Evolutionary conservation across 176 grass and related monocot species (phyloP), one percentile per base, ranked within the genome.

Genomic region (Cymbopogon citratus): DNA sequence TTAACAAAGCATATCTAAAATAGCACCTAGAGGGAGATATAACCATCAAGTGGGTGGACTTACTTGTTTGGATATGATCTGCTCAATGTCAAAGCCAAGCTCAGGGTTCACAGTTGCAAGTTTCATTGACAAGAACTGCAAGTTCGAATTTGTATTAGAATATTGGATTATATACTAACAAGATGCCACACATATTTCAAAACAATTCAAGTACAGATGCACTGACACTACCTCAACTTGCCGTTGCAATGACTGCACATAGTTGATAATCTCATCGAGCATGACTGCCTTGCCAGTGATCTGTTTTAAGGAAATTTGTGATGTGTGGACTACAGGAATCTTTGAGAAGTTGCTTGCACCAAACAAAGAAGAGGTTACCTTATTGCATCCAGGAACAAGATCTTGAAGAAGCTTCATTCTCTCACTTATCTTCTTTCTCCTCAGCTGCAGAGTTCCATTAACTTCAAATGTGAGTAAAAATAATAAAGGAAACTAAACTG

Each of bases 241-340:
- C 45, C 87, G 90, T 92, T 98, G 95, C 82, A 98, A 82, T 57
- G 92, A 98, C 84, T 98, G 95, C 62, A 98, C 95, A 61, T 98
- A 98, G 81, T 98, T 98, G 75, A 98, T 98, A 38, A 98, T 98
- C 89, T 98, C 95, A 84, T 95, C 95, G 82, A 98, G 95, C 92
- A 98, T 98, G 66, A 98, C 88, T 39, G 95, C 95, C 82, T 98
- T 98, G 33, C 92, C 95, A 88, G 90, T 98, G 38, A 95, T 93
- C 95, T 98, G 75, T 49, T 24, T 81, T 44, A 86, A 63, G 13
- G 23, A 71, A 79, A 61, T 48, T 51, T 61, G 71, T 78, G 64
- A 74, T 46, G 66, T 74, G 12, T 6, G 1, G 19, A 71, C 8
- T 27, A 75, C 56, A 52, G 25, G 2, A 70, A 27, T 26, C 38